Base-by-base conservation (phyloP, 129 eudicot species). In the Ambrosia artemisiifolia region DNA sequence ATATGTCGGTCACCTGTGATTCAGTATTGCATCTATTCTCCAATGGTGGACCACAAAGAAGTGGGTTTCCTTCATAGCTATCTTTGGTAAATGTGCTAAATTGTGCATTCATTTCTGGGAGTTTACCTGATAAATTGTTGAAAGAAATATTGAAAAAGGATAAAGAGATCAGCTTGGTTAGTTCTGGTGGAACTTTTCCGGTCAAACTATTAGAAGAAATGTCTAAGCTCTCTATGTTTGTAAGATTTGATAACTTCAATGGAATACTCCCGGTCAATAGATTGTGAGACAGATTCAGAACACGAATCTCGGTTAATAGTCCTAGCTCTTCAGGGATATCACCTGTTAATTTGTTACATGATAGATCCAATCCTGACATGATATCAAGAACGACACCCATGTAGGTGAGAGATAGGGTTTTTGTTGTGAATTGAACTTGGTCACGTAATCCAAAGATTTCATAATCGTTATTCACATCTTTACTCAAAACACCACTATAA, bases 201-300 rank as follows among this genome's bases (percentile, higher is more conserved):
- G 9, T 73, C 38, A 73, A 62, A 7, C 50, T 1, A 47, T 73
- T 73, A 43, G 62, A 73, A 6, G 28, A 24, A 24, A 24, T 24
- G 28, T 24, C 28, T 24, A 24, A 24, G 28, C 28, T 24, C 28
- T 24, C 63, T 32, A 73, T 62, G 9, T 47, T 47, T 2, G 12
- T 2, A 30, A 76, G 72, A 63, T 74, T 66, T 56, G 80, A 67
- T 7, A 67, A 47, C 0, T 4, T 14, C 13, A 17, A n/a, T 9
- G 79, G 79, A 7, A 77, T 77, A 8, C 38, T 0, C 11, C 78
- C 75, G 7, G 10, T 32, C 13, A 81, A 11, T 38, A 38, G 51
- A 49, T 82, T 77, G 42, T 73, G 63, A 7, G 85, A 82, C 75
- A 82, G 7, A 46, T 80, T 74, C 11, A 80, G n/a, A 5, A 72